phyloP scores from a whole-genome alignment of 768 basidiomycete genomes.

The Rhizopogon roseolus region DNA sequence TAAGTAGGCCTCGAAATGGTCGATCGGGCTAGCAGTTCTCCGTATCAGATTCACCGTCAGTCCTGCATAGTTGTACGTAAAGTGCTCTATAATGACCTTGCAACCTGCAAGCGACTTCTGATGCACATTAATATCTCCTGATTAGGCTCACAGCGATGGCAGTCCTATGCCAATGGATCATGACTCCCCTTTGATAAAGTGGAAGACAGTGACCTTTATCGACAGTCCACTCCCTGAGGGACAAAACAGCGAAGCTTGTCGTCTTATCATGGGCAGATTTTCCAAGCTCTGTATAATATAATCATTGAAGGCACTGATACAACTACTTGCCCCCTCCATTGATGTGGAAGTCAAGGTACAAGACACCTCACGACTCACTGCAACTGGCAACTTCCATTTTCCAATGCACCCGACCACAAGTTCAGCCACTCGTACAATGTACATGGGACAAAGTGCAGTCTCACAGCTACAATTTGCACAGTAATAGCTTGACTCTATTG shows the following conservation, averaged over 20 bases:
- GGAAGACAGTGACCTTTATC: not conserved
- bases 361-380: not conserved
- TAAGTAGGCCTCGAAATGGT: too few species aligned
- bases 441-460: not conserved
- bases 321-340: not conserved
- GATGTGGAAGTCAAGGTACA: not conserved
- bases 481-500: not conserved
- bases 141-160: not conserved
- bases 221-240: not conserved
- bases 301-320: not conserved
- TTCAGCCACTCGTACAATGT: not conserved
- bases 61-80: too few species aligned
- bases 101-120: too few species aligned
- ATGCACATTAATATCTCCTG: not conserved
- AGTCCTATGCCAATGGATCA: not conserved
- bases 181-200: not conserved
- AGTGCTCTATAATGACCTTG: too few species aligned
- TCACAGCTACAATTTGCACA: not conserved
- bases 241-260: not conserved
- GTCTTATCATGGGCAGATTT: not conserved
- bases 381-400: slow-evolving; percentile 1
- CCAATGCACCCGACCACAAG: not conserved
- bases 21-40: too few species aligned
- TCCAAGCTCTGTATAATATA: not conserved
- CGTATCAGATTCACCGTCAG: too few species aligned